Evolutionary conservation across 1,139 yeast species (phyloP).

Genomic region (Sugiyamaella xylanicola): DNA sequence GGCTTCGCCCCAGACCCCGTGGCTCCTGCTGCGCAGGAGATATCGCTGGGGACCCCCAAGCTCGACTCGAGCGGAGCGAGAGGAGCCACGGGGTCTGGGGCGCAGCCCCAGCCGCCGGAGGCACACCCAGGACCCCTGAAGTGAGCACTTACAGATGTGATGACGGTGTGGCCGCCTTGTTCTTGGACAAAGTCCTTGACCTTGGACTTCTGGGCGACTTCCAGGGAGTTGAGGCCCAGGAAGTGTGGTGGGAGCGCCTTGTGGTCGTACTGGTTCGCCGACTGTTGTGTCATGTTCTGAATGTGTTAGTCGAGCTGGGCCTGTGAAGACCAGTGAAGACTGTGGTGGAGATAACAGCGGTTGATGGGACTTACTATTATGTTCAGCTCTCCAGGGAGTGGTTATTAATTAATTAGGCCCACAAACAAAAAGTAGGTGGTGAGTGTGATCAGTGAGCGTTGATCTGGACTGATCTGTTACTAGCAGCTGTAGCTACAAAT

Average conservation of each 20-base stretch:
- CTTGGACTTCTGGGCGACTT: constrained; percentile 68
- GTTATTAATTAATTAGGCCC: background rate
- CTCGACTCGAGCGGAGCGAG: background rate
- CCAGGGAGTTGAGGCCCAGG: constrained; percentile 75
- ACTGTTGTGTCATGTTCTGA: constrained; percentile 17
- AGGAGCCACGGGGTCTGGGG: constrained; percentile 2
- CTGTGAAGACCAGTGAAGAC: background rate
- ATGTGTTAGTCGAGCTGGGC: constrained; percentile 6
- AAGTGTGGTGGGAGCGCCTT: constrained; percentile 65
- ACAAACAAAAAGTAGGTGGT: background rate
- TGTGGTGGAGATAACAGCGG: background rate
- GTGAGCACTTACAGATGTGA: constrained; percentile 53
- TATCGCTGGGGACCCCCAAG: background rate
- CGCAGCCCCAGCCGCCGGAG: constrained; percentile 1
- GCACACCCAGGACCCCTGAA: constrained; percentile 4
- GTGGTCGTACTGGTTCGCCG: constrained; percentile 33
- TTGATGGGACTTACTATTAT: background rate
- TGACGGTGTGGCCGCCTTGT: constrained; percentile 95
- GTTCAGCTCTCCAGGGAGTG: background rate
- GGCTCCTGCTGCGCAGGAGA: background rate
- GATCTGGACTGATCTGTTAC: too few species aligned
- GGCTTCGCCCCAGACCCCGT: constrained; percentile 1
- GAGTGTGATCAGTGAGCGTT: too few species aligned
- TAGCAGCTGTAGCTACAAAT: too few species aligned
- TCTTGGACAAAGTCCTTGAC: constrained; percentile 82